A percentile compares a stretch with the other conserved stretches of the same genome.
Conservation (phyloP, 257 asterid species). For the Verbena officinalis region DNA sequence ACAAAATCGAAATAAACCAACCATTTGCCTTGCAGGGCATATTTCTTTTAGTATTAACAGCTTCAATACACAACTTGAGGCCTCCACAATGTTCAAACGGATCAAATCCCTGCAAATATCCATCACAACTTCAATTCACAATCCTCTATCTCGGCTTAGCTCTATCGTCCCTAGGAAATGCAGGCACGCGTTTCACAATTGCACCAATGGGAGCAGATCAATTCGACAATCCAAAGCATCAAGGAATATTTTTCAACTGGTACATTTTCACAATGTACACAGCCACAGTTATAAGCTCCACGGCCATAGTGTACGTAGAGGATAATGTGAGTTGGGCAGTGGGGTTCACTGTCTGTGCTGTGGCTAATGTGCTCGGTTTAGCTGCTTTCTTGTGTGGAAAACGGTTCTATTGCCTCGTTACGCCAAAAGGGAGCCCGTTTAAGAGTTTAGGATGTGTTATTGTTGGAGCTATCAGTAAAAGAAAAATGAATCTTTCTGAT, state of each 20-base stretch:
- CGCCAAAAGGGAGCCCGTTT: conserved; percentile 67
- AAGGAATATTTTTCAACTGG: conserved; percentile 62
- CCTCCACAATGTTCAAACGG: conserved; percentile 53
- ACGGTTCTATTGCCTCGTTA: conserved; percentile 41
- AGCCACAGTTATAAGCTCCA: conserved; percentile 50
- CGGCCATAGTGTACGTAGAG: conserved; percentile 55
- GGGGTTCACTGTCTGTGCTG: conserved; percentile 53
- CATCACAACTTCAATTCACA: conserved; percentile 49
- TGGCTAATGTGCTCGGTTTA: conserved; percentile 52
- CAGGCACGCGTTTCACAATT: conserved; percentile 66
- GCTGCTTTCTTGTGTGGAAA: conserved; percentile 45
- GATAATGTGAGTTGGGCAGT: conserved; percentile 62
- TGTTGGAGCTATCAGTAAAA: conserved; percentile 50
- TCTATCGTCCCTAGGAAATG: conserved; percentile 52
- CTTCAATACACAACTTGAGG: conserved; percentile 43
- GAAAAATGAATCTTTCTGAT: conserved; percentile 39
- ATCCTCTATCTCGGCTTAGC: conserved; percentile 55
- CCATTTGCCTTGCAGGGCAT: conserved; percentile 44
- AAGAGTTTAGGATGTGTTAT: conserved; percentile 52
- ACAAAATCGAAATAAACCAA: not conserved
- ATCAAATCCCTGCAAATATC: conserved; percentile 41
- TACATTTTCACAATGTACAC: conserved; percentile 59
- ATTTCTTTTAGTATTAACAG: conserved; percentile 47
- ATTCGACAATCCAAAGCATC: conserved; percentile 46
- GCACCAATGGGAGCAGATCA: conserved; percentile 81